Evolutionary conservation across 495 filamentous ascomycete species (phyloP).

Genomic region (Penicillium macrosclerotiorum): DNA sequence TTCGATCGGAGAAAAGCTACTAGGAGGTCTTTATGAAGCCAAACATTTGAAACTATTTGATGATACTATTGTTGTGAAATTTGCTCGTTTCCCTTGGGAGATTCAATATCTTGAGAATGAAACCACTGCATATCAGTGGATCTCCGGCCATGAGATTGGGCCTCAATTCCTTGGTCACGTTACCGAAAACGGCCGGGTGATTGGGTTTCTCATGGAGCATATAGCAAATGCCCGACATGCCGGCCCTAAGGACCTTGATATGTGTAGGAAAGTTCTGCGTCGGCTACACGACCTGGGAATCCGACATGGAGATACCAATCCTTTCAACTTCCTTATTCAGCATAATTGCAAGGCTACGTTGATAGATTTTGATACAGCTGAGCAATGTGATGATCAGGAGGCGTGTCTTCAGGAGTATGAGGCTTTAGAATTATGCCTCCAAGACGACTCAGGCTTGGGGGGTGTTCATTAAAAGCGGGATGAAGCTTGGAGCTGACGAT

Average conservation of each 20-base stretch:
- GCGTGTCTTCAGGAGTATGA: slow-evolving; percentile 8
- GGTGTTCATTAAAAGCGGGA: no score
- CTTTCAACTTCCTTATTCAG: slow-evolving; percentile 46
- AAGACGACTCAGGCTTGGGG: no score
- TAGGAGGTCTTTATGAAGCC: slow-evolving; percentile 24
- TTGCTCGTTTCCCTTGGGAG: slow-evolving; percentile 40
- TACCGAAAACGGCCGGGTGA: slow-evolving; percentile 40
- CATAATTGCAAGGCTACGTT: slow-evolving; percentile 23
- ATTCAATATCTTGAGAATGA: slow-evolving; percentile 40
- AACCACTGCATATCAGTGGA: slow-evolving; percentile 41
- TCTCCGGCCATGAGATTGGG: slow-evolving; percentile 32
- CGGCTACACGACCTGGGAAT: slow-evolving; percentile 38
- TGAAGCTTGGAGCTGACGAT: no score
- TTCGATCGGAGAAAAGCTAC: slow-evolving; percentile 14
- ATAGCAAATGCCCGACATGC: slow-evolving; percentile 30
- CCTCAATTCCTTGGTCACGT: slow-evolving; percentile 45
- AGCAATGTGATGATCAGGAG: slow-evolving; percentile 6
- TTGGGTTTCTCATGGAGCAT: slow-evolving; percentile 45
- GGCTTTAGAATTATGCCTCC: not conserved
- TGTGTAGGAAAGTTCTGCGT: slow-evolving; percentile 25
- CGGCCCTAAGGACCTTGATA: slow-evolving; percentile 25
- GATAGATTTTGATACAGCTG: slow-evolving; percentile 33
- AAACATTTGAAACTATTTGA: slow-evolving; percentile 24
- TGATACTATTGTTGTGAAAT: slow-evolving; percentile 34
- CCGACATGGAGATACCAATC: slow-evolving; percentile 45